Conservation (phyloP, 352 stramenopile genomes). For the Phytophthora podocarpi region DNA sequence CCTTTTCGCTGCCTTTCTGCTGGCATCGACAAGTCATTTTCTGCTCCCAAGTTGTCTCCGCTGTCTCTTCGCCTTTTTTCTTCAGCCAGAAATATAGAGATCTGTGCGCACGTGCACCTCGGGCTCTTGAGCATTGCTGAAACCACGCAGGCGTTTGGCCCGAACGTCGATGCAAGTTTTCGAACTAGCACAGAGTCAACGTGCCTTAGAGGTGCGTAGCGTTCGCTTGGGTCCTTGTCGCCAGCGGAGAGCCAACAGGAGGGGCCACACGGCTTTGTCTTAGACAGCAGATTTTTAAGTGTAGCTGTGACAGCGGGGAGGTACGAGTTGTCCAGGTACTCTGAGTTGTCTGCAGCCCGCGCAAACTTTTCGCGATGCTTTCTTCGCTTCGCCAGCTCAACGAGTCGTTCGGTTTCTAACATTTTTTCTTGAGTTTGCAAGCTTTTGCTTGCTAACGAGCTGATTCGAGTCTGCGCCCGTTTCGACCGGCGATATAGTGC, state of each 20-base stretch:
- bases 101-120: conserved; percentile 35
- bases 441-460: conserved; percentile 61
- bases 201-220: conserved; percentile 16
- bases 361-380: conserved; percentile 48
- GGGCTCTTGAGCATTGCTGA: conserved; percentile 44
- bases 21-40: not conserved
- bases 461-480: conserved; percentile 68
- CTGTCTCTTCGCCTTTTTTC: conserved; percentile 29
- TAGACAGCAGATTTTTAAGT: conserved; percentile 28
- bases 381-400: conserved; percentile 41
- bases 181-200: conserved; percentile 53
- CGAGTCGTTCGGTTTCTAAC: conserved; percentile 49
- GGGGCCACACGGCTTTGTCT: conserved; percentile 36
- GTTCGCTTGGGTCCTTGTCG: not conserved
- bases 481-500: conserved; percentile 50
- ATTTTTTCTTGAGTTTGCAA: conserved; percentile 66
- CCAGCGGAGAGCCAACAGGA: conserved; percentile 45
- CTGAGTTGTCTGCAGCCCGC: conserved; percentile 53
- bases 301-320: conserved; percentile 33
- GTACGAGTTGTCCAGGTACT: conserved; percentile 79
- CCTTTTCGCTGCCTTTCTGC: conserved; percentile 25
- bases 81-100: conserved; percentile 38
- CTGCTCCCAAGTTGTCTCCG: conserved; percentile 25
- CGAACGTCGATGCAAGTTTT: conserved; percentile 50
- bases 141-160: conserved; percentile 53